A percentile compares a stretch with the other conserved stretches of the same genome.
Evolutionary conservation across 441 rosid species (phyloP).

Genomic region (Mallotus japonicus): DNA sequence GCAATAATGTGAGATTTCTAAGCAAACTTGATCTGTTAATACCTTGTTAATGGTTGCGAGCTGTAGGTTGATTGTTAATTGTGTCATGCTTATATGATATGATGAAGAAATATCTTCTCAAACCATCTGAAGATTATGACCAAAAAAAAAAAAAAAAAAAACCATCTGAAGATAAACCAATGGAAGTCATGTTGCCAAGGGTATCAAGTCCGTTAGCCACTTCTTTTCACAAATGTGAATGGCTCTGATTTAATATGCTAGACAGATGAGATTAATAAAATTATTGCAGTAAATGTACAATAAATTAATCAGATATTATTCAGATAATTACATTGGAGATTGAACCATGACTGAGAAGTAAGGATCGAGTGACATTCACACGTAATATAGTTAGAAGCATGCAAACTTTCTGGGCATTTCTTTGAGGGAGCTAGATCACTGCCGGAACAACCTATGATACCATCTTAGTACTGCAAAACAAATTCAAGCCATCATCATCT

Average conservation of each 20-base stretch:
- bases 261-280: constrained; percentile 21
- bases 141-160: too few species aligned
- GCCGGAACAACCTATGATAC: neutral
- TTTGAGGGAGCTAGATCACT: neutral
- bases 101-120: too few species aligned
- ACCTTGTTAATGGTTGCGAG: too few species aligned
- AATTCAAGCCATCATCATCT: neutral
- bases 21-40: too few species aligned
- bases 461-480: neutral
- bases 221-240: too few species aligned
- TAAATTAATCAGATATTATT: neutral
- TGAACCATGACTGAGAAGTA: too few species aligned
- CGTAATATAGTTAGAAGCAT: neutral
- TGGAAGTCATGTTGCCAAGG: too few species aligned
- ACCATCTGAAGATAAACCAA: too few species aligned
- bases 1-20: neutral
- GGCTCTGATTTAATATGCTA: neutral
- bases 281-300: neutral
- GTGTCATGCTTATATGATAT: neutral
- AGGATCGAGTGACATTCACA: neutral
- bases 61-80: too few species aligned
- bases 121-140: too few species aligned
- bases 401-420: neutral
- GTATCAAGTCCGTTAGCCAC: neutral
- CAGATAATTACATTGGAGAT: neutral